Conservation (phyloP, 352 stramenopile genomes). For the Phytophthora tentaculata region DNA sequence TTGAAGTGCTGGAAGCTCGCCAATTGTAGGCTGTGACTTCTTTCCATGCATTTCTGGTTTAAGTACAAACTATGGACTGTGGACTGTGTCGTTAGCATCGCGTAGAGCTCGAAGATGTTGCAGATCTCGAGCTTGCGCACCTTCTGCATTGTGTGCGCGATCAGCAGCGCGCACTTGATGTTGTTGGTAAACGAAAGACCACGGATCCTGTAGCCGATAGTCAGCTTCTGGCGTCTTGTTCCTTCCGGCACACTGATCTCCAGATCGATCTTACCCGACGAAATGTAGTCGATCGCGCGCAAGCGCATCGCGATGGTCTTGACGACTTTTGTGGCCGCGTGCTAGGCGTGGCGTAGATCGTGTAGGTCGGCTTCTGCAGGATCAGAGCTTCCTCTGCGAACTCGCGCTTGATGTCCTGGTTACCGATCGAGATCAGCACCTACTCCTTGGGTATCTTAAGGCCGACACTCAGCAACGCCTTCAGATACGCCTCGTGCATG, state of each 20-base stretch:
- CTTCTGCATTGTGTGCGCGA: slow-evolving; percentile 93
- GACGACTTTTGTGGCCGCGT: slow-evolving; percentile 83
- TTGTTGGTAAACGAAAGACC: slow-evolving; percentile 98
- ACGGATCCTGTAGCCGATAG: slow-evolving; percentile 95
- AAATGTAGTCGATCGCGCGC: slow-evolving; percentile 93
- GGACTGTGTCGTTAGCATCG: slow-evolving; percentile 62
- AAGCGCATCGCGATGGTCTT: slow-evolving; percentile 67
- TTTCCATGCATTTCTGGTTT: too few species aligned
- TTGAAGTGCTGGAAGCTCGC: too few species aligned
- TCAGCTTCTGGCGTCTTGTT: slow-evolving; percentile 71
- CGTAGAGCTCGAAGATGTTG: slow-evolving; percentile 86
- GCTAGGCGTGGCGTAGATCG: slow-evolving; percentile 91
- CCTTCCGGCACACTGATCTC: slow-evolving; percentile 96
- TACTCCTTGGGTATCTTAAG: slow-evolving; percentile 89
- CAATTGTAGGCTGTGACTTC: too few species aligned
- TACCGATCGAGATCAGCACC: slow-evolving; percentile 92
- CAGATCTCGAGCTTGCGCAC: slow-evolving; percentile 96
- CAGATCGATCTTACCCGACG: slow-evolving; percentile 94
- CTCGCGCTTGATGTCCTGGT: slow-evolving; percentile 84
- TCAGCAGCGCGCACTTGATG: slow-evolving; percentile 96
- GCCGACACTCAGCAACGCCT: slow-evolving; percentile 77
- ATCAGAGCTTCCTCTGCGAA: slow-evolving; percentile 83
- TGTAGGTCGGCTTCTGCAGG: slow-evolving; percentile 82
- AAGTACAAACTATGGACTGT: too few species aligned
- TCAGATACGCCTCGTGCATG: slow-evolving; percentile 97